These are phyloP conservation scores for Rhodotorula taiwanensis DNA, from an alignment of 768 basidiomycete species.

Conservation along the genomic window DNA sequence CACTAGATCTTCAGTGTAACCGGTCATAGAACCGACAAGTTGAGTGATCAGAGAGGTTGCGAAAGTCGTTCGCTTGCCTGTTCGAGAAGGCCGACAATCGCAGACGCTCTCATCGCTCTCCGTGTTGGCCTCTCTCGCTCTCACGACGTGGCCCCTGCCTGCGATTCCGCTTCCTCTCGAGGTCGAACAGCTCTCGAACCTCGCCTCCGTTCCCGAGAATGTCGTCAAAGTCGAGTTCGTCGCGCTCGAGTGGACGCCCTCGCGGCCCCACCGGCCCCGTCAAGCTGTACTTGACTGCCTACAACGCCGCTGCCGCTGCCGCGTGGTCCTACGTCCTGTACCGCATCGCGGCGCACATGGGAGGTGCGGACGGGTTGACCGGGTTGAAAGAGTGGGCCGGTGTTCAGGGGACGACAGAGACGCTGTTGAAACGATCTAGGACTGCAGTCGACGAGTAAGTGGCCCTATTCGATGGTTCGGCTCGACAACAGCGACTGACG, in stretches of 20 bases:
- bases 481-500: too few relatives aligned
- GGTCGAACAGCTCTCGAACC: too few relatives aligned
- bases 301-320: conserved; percentile 67
- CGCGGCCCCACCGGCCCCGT: background rate
- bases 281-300: conserved; percentile 60
- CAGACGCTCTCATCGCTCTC: too few relatives aligned
- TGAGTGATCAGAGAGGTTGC: background rate
- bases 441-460: conserved; percentile 16
- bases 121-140: too few relatives aligned
- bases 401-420: conserved; percentile 37
- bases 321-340: conserved; percentile 69
- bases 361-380: conserved; percentile 43
- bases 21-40: too few relatives aligned
- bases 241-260: too few relatives aligned
- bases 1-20: too few relatives aligned
- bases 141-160: too few relatives aligned
- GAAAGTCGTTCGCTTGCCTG: background rate
- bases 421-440: conserved; percentile 39
- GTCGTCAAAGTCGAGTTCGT: background rate
- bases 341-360: conserved; percentile 42
- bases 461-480: too few relatives aligned
- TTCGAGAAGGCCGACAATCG: background rate
- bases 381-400: conserved; percentile 9
- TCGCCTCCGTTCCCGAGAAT: too few relatives aligned
- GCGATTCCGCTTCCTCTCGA: too few relatives aligned